Evolutionary conservation across 441 rosid species (phyloP).

Genomic region (Aquilaria agallochum): DNA sequence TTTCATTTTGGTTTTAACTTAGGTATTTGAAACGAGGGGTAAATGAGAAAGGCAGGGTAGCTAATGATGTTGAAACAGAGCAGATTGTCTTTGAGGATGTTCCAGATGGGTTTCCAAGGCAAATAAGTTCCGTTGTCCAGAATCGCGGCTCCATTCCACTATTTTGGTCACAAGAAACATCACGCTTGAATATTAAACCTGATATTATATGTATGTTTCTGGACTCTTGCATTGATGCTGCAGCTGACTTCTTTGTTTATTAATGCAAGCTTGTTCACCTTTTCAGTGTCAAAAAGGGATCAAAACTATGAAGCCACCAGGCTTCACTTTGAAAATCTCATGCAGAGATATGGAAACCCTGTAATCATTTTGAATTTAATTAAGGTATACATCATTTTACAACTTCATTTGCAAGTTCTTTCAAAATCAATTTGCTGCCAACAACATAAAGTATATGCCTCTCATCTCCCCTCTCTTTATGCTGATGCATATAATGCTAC

Average conservation of each 20-base stretch:
- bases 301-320: slow-evolving; percentile 88
- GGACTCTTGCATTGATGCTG: slow-evolving; percentile 13
- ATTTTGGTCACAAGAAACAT: slow-evolving; percentile 99
- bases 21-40: slow-evolving; percentile 99
- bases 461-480: no score
- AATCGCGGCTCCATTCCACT: slow-evolving; percentile 99
- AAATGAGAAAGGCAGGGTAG: slow-evolving; percentile 94
- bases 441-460: no score
- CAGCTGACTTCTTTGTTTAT: background rate
- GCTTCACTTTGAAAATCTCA: slow-evolving; percentile 95
- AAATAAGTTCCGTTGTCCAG: slow-evolving; percentile 90
- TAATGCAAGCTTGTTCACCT: background rate
- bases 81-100: slow-evolving; percentile 93
- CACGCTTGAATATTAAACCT: slow-evolving; percentile 94
- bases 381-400: slow-evolving; percentile 50
- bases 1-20: slow-evolving; percentile 20
- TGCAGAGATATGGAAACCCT: slow-evolving; percentile 91
- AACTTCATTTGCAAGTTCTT: no score
- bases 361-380: slow-evolving; percentile 91
- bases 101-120: slow-evolving; percentile 66
- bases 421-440: no score
- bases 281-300: slow-evolving; percentile 84
- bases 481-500: no score
- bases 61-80: slow-evolving; percentile 99
- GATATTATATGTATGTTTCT: slow-evolving; percentile 79